Evolutionary conservation across 23 red algal genomes (phyloP), one percentile per base, ranked within the genome.

Genomic region (Gracilaria domingensis): DNA sequence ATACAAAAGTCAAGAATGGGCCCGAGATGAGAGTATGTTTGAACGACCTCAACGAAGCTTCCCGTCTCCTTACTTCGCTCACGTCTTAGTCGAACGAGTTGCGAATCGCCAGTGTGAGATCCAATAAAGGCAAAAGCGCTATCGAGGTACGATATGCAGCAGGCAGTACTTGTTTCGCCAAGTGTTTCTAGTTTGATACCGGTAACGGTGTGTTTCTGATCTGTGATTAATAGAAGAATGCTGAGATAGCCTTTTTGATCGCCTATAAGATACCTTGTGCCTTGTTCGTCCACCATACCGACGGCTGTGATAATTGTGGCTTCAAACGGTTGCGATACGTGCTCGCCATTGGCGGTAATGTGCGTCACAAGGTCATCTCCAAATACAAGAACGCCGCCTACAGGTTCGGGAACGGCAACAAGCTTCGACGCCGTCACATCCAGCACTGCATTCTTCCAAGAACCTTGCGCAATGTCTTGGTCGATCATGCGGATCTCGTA

Each of bases 1-100:
- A 99, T 91, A 48, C 91, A 92, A 79, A 99, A 96, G 82, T 99
- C 97, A 50, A 95, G 55, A 50, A 99, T 96, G 18, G 97, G 97
- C 32, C 94, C 95, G 24, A 99, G 65, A 84, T 99, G 88, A 26
- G 90, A 59, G 73, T 92, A 99, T 29, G 61, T 69, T 88, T 96
- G 84, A 67, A 99, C 86, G 54, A 99, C 84, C 36, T 99, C 80
- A 25, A 94, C 78, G 24, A 59, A 88, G 32, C 45, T 73, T 29
- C 75, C 83, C 5, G 87, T 82, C 44, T 91, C 96, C 28, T 58
- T 50, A 24, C 56, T 89, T 29, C 62, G 33, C 24, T 74, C 66
- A 44, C 81, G 74, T 12, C 67, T 35, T 4, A 99, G 71, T 42
- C 81, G 83, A 35, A 99, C 73, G 12, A 99, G 76, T 55, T 99